Base-by-base conservation (phyloP, 2,329 filamentous ascomycete species). In the Epichloe elymi region DNA sequence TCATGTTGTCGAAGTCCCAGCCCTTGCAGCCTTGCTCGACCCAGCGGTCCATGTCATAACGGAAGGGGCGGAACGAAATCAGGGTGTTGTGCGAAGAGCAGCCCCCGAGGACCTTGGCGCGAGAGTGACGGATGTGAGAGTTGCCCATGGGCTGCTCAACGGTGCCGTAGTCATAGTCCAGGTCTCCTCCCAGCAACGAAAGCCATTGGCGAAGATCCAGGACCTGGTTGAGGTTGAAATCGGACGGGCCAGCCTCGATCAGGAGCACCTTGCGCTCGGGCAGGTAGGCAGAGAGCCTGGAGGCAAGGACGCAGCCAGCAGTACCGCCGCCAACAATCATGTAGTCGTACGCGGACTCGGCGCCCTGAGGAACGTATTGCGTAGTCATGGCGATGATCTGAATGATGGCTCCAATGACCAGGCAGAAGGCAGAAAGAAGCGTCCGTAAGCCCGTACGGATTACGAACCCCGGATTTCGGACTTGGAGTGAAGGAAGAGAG, bases 21-120 rank as follows among this genome's bases (percentile, higher is more conserved):
- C 88, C 88, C 64, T 79, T 80, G 71, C 85, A 89, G 54, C 89
- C 89, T 62, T 87, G 74, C 35, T 78, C 79, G 61, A 90, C 83
- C 89, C 89, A 95, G 60, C 86, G 78, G 63, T 87, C 78, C 71
- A 86, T 80, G 68, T 95, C 89, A 67, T 94, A 90, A 67, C 89
- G 82, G 64, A 95, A 94, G 7, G 89, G 88, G 26, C 88, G 81
- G 79, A 95, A 95, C 17, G 86, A 93, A 67, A 95, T 95, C 61
- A 95, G 75, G 19, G 89, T 95, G 71, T 95, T 95, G 76, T 95
- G 89, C 53, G 86, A 91, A 43, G 88, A 94, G 75, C 89, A 95
- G 58, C 89, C 89, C 89, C 89, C 89, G 33, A 95, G 78, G 39
- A 95, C 88, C 74, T 95, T 95, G 56, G 89, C 89, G 55, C 89